These are phyloP conservation scores for Penicillium bialowiezense DNA, from an alignment of 495 filamentous ascomycete genomes.

Conservation along the genomic window DNA sequence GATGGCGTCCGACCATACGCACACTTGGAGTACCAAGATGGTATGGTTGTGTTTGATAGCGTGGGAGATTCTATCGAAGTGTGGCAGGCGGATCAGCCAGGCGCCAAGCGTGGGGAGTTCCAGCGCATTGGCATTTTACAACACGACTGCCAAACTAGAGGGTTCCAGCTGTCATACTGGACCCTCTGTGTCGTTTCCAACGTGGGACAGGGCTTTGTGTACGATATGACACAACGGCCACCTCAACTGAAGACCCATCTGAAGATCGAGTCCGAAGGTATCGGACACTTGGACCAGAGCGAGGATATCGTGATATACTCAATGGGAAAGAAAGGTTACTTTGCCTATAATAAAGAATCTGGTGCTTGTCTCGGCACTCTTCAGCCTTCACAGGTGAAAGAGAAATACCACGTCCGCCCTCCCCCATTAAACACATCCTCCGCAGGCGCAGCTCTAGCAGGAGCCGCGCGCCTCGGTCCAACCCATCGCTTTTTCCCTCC, in stretches of 20 bases:
- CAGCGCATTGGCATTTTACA: slow-evolving; percentile 34
- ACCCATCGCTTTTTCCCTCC: slow-evolving; percentile 8
- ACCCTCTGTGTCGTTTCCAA: slow-evolving; percentile 42
- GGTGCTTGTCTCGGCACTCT: slow-evolving; percentile 30
- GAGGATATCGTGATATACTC: slow-evolving; percentile 38
- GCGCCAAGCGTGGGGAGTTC: slow-evolving; percentile 33
- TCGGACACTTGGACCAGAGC: slow-evolving; percentile 40
- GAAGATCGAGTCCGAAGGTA: slow-evolving; percentile 28
- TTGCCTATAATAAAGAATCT: slow-evolving; percentile 30
- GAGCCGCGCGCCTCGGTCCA: slow-evolving; percentile 16
- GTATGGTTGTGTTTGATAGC: slow-evolving; percentile 39
- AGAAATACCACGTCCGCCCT: slow-evolving; percentile 33
- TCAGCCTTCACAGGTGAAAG: slow-evolving; percentile 25
- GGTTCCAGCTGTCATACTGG: slow-evolving; percentile 38
- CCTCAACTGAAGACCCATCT: slow-evolving; percentile 29
- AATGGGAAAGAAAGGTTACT: slow-evolving; percentile 34
- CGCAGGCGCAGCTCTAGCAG: slow-evolving; percentile 16
- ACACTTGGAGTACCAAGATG: slow-evolving; percentile 43
- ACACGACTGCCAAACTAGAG: slow-evolving; percentile 38
- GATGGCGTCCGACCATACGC: slow-evolving; percentile 34
- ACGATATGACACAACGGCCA: slow-evolving; percentile 39
- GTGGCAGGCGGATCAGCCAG: slow-evolving; percentile 34
- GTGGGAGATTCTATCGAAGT: slow-evolving; percentile 39
- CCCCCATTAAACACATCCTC: slow-evolving; percentile 14
- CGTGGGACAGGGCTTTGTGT: slow-evolving; percentile 37